Evolutionary conservation across 176 grass and related monocot species (phyloP), one percentile per base, ranked within the genome.

Genomic region (Pontederia crassipes): DNA sequence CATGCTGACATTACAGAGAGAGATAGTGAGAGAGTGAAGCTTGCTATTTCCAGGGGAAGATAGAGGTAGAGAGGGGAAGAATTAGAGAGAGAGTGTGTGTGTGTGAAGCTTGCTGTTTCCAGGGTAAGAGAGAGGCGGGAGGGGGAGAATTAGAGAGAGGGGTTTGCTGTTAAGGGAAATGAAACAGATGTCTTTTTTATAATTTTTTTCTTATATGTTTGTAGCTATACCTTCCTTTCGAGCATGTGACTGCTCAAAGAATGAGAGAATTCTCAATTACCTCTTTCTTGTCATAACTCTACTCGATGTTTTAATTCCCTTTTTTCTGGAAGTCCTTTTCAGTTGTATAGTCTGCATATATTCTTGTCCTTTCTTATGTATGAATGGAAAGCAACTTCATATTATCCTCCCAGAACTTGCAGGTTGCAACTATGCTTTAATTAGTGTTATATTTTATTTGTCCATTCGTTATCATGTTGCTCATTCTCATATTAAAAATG

Each of bases 201-300:
- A n/a, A n/a, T n/a, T n/a, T n/a, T n/a, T n/a, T n/a, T n/a, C n/a
- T n/a, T n/a, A n/a, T n/a, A n/a, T n/a, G 58, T 14, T 26, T 13
- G 28, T 12, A 0, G 92, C 92, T 67, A 88, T 96, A 85, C 87
- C 87, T 82, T 96, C 92, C 46, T 81, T 96, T 64, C 75, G 92
- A 13, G 92, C 87, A 8, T 74, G 92, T 68, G 92, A 96, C 67
- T 96, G 92, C 73, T 88, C 92, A 48, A 90, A 85, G 49, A 96
- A 90, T 68, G 92, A 96, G 87, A 96, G 90, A 87, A 86, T 83
- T 68, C 92, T 96, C 46, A 96, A 96, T 56, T 96, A 96, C 64
- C 85, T 96, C 45, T 96, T 96, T 74, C 78, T 96, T 65, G 47
- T 96, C 17, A 65, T 90, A 17, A 86, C 92, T 62, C 71, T 96